Base-by-base conservation (phyloP, 805 yeast genomes). In the Nakazawaea ambrosiae region DNA sequence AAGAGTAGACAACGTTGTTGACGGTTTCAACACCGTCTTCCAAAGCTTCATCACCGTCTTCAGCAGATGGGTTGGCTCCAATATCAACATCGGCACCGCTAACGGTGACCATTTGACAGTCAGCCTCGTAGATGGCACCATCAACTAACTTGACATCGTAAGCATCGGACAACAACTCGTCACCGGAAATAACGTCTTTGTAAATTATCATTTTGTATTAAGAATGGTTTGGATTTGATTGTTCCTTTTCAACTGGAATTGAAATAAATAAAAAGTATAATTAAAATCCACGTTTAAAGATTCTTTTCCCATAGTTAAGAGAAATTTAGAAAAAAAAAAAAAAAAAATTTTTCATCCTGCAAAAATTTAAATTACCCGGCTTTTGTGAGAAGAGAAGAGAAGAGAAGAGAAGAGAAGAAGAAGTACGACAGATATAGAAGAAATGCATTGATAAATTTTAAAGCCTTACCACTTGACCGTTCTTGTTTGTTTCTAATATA, bases 31-130 rank as follows among this genome's bases (percentile, higher is more conserved):
- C 73, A 68, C 81, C 86, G 38, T 84, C 95, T 57, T 87, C 97
- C 37, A 78, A 63, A 42, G 68, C 89, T 26, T 83, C 96, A 39
- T 61, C 87, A 63, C 71, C 97, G 53, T 73, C 97, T 73, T 92
- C 98, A 53, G 97, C 97, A 58, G 96, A 87, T 61, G 98, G 97
- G 82, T 92, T 92, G 60, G 96, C 98, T 73, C 98, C 98, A 66
- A 92, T 92, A 68, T 92, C 97, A 55, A 92, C 79, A 62, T 92
- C 92, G 58, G 78, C 97, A 30, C 65, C 63, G 65, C 77, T 80
- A 58, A 92, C 87, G 57, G 73, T 81, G 66, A 92, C 78, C 92
- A 88, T 80, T 58, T 76, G 71, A 73, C 97, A 88, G 81, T 92
- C 86, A 51, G 95, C 97, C 76, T 92, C 98, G 77, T 75, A 86